Evolutionary conservation across 257 asterid species (phyloP).

Genomic region (Primulina tabacum): DNA sequence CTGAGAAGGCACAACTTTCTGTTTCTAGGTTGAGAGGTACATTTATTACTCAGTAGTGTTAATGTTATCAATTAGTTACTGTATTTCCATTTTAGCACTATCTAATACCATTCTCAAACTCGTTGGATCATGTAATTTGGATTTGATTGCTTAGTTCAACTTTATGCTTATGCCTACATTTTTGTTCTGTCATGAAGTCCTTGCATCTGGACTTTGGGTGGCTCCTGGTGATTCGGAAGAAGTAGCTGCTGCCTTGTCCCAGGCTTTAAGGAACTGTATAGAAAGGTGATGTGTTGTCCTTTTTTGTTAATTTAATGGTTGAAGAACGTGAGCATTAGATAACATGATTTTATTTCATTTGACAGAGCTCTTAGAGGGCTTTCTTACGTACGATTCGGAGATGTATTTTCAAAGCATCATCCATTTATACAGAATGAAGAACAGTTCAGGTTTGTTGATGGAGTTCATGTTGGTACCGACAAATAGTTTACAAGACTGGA

Average conservation of each 20-base stretch:
- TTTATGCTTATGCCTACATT: conserved; percentile 17
- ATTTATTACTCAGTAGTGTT: conserved; percentile 6
- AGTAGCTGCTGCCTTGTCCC: conserved; percentile 93
- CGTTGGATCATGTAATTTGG: conserved; percentile 17
- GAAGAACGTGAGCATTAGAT: conserved; percentile 26
- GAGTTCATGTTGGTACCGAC: conserved; percentile 14
- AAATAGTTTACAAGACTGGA: conserved; percentile 7
- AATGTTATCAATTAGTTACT: conserved; percentile 15
- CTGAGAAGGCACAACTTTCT: conserved; percentile 78
- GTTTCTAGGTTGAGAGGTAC: conserved; percentile 86
- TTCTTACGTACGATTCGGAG: conserved; percentile 89
- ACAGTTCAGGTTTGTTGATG: conserved; percentile 60
- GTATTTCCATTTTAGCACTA: background rate
- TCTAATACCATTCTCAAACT: conserved; percentile 3
- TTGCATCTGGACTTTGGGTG: conserved; percentile 97
- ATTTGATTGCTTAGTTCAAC: conserved; percentile 20
- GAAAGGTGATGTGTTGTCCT: conserved; percentile 58
- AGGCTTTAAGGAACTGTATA: conserved; percentile 82
- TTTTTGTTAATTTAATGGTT: conserved; percentile 23
- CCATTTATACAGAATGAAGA: conserved; percentile 85
- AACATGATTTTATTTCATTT: conserved; percentile 32
- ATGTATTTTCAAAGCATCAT: conserved; percentile 78
- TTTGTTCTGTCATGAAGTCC: conserved; percentile 37
- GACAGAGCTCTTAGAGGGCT: conserved; percentile 80
- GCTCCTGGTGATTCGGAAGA: conserved; percentile 99